Evolutionary conservation across 179 eudicot genomes (phyloP).

Genomic region (Silene coronaria): DNA sequence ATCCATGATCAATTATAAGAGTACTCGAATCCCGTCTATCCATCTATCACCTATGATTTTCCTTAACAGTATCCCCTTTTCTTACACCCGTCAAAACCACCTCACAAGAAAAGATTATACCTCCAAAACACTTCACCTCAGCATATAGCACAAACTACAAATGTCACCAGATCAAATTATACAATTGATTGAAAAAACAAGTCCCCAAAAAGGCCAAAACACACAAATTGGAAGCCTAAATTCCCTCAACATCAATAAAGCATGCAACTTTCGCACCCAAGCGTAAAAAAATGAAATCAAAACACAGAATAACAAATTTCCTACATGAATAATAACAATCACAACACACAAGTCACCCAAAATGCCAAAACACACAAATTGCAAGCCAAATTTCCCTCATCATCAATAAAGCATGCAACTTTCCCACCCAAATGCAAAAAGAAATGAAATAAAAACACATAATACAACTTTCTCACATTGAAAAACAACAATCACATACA

Average conservation of each 20-base stretch:
- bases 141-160: too few species aligned
- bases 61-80: not conserved
- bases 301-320: not conserved
- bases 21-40: not conserved
- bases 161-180: not conserved
- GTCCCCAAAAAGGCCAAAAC: too few species aligned
- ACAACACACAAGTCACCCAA: not conserved
- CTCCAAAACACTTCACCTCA: not conserved
- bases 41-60: not conserved
- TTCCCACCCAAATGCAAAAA: not conserved
- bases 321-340: not conserved
- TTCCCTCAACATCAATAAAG: too few species aligned
- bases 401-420: not conserved
- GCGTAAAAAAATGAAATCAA: not conserved
- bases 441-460: not conserved
- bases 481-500: not conserved
- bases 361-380: not conserved
- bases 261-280: too few species aligned
- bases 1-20: not conserved
- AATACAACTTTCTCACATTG: slow-evolving; percentile 2
- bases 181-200: not conserved
- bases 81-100: too few species aligned
- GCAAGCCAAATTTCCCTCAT: not conserved
- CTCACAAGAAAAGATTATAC: not conserved
- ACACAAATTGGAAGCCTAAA: too few species aligned